Evolutionary conservation across 306 rosid genomes (phyloP).

Genomic region (Abrus precatorius): DNA sequence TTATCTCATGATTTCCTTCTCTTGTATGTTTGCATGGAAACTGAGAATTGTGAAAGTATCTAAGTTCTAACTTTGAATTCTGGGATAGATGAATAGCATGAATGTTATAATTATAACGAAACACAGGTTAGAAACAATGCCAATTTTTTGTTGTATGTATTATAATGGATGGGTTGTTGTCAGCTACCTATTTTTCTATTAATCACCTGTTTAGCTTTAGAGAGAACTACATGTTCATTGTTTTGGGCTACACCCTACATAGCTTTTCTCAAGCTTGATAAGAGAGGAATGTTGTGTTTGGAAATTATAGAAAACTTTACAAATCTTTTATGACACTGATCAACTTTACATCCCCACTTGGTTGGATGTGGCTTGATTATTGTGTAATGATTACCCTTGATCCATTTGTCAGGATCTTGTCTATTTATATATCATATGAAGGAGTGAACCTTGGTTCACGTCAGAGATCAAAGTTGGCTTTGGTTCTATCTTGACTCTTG

Average conservation of each 20-base stretch:
- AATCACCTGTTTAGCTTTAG: neutral
- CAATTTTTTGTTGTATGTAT: neutral
- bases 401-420: neutral
- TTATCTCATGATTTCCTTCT: neutral
- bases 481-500: slow-evolving; percentile 5
- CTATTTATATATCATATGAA: slow-evolving; percentile 3
- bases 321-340: neutral
- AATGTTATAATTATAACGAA: neutral
- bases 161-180: neutral
- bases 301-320: neutral
- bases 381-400: slow-evolving; percentile 4
- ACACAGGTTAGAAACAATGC: neutral
- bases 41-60: slow-evolving; percentile 20
- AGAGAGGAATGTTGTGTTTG: neutral
- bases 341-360: neutral
- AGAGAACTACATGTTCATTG: neutral
- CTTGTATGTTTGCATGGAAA: slow-evolving; percentile 24
- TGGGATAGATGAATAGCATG: neutral
- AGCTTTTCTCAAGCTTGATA: neutral
- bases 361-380: neutral
- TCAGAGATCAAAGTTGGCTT: neutral
- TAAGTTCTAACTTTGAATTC: slow-evolving; percentile 25
- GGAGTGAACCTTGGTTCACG: neutral
- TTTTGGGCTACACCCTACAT: neutral
- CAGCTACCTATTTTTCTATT: neutral